Percentiles rank a stretch among this genome's conserved stretches.
These are phyloP conservation scores for Bathelium albidoporum DNA, from an alignment of 495 filamentous ascomycete species.

Conservation along the genomic window DNA sequence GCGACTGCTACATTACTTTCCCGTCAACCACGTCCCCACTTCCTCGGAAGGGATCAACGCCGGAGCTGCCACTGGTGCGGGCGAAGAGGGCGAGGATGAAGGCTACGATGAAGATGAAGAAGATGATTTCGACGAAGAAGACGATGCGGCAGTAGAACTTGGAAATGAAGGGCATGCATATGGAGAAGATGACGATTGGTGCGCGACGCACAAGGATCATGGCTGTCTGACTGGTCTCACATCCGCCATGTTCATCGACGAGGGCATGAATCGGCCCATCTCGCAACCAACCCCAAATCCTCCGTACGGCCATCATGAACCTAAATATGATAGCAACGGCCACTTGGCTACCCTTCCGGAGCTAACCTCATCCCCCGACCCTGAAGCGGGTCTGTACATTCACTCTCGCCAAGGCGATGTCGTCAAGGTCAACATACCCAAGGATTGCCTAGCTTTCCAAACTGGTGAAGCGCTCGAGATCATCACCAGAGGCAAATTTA, in stretches of 20 bases:
- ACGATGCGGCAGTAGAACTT: constrained; percentile 20
- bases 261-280: constrained; percentile 40
- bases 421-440: constrained; percentile 80
- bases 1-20: constrained; percentile 88
- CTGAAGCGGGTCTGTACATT: constrained; percentile 82
- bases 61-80: constrained; percentile 7
- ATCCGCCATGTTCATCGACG: constrained; percentile 91
- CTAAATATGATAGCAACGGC: neutral
- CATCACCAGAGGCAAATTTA: constrained; percentile 80
- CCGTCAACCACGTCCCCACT: constrained; percentile 33
- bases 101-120: neutral
- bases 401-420: constrained; percentile 66
- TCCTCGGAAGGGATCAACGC: constrained; percentile 1
- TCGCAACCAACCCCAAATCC: constrained; percentile 24
- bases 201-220: constrained; percentile 86
- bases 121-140: constrained; percentile 1
- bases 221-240: constrained; percentile 91
- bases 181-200: constrained; percentile 77
- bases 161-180: constrained; percentile 18
- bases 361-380: constrained; percentile 63
- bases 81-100: constrained; percentile 7
- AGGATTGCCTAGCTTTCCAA: constrained; percentile 88
- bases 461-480: constrained; percentile 85
- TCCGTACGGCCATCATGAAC: constrained; percentile 18
- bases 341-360: constrained; percentile 47